Percentiles rank a stretch among this genome's conserved stretches.
Evolutionary conservation across 148 eudicot genomes (phyloP).

Genomic region (Mesembryanthemum crystallinum): DNA sequence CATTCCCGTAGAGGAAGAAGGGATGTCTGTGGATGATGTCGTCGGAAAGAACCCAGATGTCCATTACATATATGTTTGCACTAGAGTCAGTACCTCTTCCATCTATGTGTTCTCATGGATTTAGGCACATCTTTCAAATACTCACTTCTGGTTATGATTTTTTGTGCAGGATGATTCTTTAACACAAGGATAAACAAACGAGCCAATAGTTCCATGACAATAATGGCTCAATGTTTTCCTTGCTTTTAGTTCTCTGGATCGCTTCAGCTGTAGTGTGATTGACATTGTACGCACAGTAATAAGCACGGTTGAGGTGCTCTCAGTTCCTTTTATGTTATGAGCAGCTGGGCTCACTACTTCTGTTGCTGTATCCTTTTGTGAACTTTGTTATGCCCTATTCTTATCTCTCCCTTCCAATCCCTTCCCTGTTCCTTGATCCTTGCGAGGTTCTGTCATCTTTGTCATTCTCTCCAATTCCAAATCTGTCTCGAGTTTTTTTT

Average conservation of each 20-base stretch:
- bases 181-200: constrained; percentile 9
- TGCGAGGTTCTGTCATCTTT: background rate
- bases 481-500: too few species aligned
- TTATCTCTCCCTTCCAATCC: too few species aligned
- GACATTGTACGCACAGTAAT: background rate
- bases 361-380: background rate
- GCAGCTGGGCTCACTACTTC: background rate
- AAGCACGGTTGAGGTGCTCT: background rate
- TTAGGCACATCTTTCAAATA: background rate
- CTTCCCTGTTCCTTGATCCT: background rate
- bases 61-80: constrained; percentile 84
- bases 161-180: constrained; percentile 25
- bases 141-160: background rate
- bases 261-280: background rate
- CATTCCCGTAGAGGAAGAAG: constrained; percentile 54
- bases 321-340: background rate
- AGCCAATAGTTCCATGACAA: background rate
- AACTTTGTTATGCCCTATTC: background rate
- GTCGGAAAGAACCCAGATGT: constrained; percentile 54
- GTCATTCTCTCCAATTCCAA: too few species aligned
- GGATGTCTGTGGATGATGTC: constrained; percentile 41
- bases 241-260: background rate
- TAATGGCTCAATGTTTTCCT: background rate
- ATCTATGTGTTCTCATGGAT: background rate
- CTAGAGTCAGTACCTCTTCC: constrained; percentile 46